A percentile compares a stretch with the other conserved stretches of the same genome.
These are phyloP conservation scores for Xylariaceae sp. DNA, from an alignment of 2,329 filamentous ascomycete genomes.

Conservation along the genomic window DNA sequence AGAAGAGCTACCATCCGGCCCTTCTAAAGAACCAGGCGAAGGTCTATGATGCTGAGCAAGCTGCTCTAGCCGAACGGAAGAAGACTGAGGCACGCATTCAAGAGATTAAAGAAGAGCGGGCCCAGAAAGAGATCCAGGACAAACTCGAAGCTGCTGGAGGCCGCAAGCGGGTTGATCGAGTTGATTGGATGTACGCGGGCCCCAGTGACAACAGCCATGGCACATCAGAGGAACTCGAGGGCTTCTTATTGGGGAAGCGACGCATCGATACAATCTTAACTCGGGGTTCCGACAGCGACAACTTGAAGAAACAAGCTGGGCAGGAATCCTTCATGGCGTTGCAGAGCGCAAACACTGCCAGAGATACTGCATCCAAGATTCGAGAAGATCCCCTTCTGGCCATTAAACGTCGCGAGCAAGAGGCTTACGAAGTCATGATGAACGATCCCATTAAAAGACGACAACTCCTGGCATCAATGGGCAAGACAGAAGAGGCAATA, in stretches of 20 bases:
- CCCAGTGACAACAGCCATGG: conserved; percentile 73
- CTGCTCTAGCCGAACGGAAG: conserved; percentile 91
- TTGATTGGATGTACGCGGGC: conserved; percentile 98
- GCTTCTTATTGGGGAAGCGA: conserved; percentile 87
- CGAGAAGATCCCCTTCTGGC: conserved; percentile 86
- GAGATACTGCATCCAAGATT: conserved; percentile 82
- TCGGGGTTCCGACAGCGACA: conserved; percentile 76
- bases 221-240: conserved; percentile 84
- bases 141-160: conserved; percentile 88
- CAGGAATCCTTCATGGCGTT: conserved; percentile 57
- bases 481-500: conserved; percentile 44
- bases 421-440: conserved; percentile 75
- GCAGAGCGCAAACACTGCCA: conserved; percentile 66
- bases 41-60: conserved; percentile 72
- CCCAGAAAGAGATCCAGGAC: conserved; percentile 84
- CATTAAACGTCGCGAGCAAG: conserved; percentile 89
- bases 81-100: conserved; percentile 86
- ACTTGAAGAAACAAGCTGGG: conserved; percentile 69
- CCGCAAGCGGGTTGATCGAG: conserved; percentile 71
- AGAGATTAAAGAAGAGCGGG: conserved; percentile 89
- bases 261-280: conserved; percentile 79
- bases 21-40: conserved; percentile 85
- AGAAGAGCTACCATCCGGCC: conserved; percentile 91
- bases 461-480: conserved; percentile 63
- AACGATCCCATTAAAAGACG: conserved; percentile 66